Evolutionary conservation across 176 grass and related monocot species (phyloP).

Genomic region (Musa acuminata): DNA sequence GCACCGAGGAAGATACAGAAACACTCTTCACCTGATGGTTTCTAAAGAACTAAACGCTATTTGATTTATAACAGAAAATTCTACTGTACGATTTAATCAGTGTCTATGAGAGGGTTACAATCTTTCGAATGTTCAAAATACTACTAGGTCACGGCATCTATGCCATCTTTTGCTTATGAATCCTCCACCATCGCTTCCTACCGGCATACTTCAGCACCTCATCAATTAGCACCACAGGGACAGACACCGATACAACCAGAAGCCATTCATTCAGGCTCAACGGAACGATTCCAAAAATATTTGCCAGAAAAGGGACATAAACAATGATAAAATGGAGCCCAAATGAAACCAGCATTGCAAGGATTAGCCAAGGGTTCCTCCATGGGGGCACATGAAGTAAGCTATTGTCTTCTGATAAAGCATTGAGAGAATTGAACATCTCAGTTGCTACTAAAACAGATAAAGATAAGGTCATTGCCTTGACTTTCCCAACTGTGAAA

Average conservation of each 20-base stretch:
- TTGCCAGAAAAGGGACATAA: conserved; percentile 80
- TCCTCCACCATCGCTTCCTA: conserved; percentile 22
- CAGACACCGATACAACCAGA: conserved; percentile 65
- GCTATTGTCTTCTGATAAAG: conserved; percentile 83
- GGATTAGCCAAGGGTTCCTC: conserved; percentile 92
- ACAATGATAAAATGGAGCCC: conserved; percentile 86
- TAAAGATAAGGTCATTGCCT: conserved; percentile 82
- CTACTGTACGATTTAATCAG: no score
- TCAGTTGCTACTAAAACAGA: conserved; percentile 91
- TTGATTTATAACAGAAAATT: no score
- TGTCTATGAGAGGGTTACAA: no score
- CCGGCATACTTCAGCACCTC: conserved; percentile 88
- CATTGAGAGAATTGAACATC: conserved; percentile 99
- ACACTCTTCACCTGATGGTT: no score
- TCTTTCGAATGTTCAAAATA: no score
- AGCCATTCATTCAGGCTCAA: conserved; percentile 91
- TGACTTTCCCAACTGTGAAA: conserved; percentile 83
- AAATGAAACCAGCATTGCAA: conserved; percentile 89
- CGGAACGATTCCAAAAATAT: conserved; percentile 81
- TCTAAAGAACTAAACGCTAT: no score
- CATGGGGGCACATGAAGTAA: conserved; percentile 87
- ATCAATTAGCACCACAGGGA: conserved; percentile 85
- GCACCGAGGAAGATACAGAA: no score
- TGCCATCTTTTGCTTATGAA: background rate
- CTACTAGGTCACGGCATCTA: background rate